Percentiles rank a stretch among this genome's conserved stretches.
These are phyloP conservation scores for Leishmania amazonensis DNA, from an alignment of 208 protist species.

Conservation along the genomic window DNA sequence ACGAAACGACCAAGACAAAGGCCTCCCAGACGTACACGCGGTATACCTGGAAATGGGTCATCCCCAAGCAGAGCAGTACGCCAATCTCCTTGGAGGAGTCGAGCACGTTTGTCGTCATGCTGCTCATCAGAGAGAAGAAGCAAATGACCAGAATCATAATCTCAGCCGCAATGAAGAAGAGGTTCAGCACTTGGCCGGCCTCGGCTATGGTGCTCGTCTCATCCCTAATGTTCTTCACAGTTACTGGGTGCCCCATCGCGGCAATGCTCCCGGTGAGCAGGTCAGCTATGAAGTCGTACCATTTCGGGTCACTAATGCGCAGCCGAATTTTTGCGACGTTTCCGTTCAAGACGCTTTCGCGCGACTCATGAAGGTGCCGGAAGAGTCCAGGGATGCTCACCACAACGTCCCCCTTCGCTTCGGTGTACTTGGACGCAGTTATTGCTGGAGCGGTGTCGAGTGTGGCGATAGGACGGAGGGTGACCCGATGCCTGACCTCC, in stretches of 20 bases:
- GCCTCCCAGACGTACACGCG: constrained; percentile 96
- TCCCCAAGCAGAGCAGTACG: constrained; percentile 91
- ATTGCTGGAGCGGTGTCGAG: constrained; percentile 28
- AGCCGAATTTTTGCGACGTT: constrained; percentile 1
- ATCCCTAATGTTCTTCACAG: constrained; percentile 18
- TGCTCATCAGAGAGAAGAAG: constrained; percentile 95
- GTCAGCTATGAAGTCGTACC: constrained; percentile 9
- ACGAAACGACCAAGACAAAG: constrained; percentile 92
- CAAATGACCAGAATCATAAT: constrained; percentile 92
- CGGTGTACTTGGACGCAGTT: constrained; percentile 32
- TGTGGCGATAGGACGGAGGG: constrained; percentile 23
- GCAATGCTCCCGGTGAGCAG: constrained; percentile 5
- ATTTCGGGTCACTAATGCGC: neutral
- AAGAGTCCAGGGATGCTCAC: constrained; percentile 20
- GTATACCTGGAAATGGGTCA: constrained; percentile 69
- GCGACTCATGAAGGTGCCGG: constrained; percentile 6
- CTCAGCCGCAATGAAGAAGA: constrained; percentile 93
- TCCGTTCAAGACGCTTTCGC: constrained; percentile 23
- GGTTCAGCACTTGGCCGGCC: constrained; percentile 72
- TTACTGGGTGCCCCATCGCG: neutral
- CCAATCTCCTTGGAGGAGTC: constrained; percentile 96
- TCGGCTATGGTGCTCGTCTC: constrained; percentile 31
- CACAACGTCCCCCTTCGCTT: constrained; percentile 7
- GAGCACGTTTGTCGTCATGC: constrained; percentile 93
- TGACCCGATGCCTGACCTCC: neutral